Conservation (phyloP, 257 asterid genomes). For the Rehmannia glutinosa region DNA sequence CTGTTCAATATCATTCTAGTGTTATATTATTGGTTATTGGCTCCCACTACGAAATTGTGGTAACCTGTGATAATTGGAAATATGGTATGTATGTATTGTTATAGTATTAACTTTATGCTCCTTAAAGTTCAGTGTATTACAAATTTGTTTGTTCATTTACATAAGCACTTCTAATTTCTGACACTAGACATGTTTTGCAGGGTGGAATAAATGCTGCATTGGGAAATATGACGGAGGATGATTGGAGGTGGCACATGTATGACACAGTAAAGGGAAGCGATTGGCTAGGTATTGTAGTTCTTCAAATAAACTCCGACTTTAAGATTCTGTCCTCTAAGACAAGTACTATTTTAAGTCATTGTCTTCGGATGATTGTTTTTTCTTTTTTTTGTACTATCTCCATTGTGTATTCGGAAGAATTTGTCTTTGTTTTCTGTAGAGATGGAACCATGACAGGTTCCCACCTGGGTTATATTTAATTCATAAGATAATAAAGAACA, state of each 20-base stretch:
- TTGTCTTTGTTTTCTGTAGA: neutral
- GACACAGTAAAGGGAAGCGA: constrained; percentile 98
- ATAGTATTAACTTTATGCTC: neutral
- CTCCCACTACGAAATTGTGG: neutral
- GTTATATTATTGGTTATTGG: neutral
- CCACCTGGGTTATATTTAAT: neutral
- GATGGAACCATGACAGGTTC: neutral
- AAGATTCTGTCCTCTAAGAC: neutral
- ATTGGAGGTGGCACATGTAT: constrained; percentile 99
- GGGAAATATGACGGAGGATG: constrained; percentile 97
- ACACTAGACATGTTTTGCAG: constrained; percentile 30
- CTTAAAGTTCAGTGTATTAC: neutral
- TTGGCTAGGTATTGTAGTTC: constrained; percentile 71
- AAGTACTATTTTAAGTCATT: neutral
- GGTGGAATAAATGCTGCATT: constrained; percentile 98
- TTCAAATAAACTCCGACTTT: neutral
- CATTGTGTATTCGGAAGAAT: neutral
- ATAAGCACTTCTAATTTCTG: neutral
- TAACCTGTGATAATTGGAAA: neutral
- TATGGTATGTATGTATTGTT: neutral
- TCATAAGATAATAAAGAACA: neutral
- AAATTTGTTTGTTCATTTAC: neutral
- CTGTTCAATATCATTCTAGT: neutral
- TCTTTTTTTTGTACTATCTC: neutral
- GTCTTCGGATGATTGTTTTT: neutral